Percentiles rank a stretch among this genome's conserved stretches.
Conservation (phyloP, 257 asterid species). For the Leptodermis oblonga region DNA sequence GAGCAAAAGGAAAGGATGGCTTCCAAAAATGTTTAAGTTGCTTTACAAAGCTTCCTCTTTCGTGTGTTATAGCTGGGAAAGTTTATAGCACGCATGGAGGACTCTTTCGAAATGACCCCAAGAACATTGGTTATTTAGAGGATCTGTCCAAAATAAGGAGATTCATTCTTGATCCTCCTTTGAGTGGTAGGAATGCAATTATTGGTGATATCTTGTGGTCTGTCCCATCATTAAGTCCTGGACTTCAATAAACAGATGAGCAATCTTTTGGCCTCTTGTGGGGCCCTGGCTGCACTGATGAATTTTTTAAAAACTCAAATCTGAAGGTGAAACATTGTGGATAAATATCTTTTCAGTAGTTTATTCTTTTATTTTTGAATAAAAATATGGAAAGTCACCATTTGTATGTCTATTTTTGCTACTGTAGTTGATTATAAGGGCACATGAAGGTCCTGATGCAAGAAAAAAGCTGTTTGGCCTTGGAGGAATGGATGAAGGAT, state of each 20-base stretch:
- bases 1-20: conserved; percentile 79
- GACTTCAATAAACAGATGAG: conserved; percentile 78
- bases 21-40: conserved; percentile 92
- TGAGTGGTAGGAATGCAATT: conserved; percentile 85
- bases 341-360: background rate
- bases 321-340: conserved; percentile 49
- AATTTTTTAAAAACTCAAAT: conserved; percentile 65
- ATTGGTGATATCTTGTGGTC: conserved; percentile 98
- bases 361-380: background rate
- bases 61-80: conserved; percentile 71
- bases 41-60: conserved; percentile 92
- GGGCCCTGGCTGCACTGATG: conserved; percentile 97
- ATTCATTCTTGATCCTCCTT: conserved; percentile 94
- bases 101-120: conserved; percentile 57
- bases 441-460: conserved; percentile 99
- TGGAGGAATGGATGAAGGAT: conserved; percentile 76
- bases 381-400: too few species aligned
- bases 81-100: conserved; percentile 98
- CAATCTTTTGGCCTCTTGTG: conserved; percentile 92
- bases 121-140: conserved; percentile 74
- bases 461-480: conserved; percentile 76
- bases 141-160: conserved; percentile 88
- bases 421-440: conserved; percentile 82
- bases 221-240: conserved; percentile 77
- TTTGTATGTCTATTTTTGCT: conserved; percentile 9